Base-by-base conservation (phyloP, 2,329 filamentous ascomycete species). In the Beauveria brongniartii region DNA sequence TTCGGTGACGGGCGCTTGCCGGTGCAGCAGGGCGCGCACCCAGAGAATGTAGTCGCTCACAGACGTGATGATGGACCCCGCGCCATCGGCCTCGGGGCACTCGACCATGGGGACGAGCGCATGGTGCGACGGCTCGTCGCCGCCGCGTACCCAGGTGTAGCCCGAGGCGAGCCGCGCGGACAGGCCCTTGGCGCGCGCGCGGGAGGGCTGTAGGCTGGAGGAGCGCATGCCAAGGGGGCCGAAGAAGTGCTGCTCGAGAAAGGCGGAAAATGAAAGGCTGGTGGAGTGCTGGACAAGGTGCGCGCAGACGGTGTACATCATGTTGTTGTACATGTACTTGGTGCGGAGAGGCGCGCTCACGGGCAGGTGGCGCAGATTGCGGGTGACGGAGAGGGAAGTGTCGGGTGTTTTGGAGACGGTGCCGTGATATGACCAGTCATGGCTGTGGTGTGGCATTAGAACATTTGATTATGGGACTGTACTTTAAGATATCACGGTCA, bases 11-110 rank as follows among this genome's bases (percentile, higher is more conserved):
- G 68, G 70, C 0, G 54, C 62, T 20, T 68, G 55, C 0, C 44
- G 61, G 48, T 69, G 66, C 61, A 72, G 63, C 40, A 72, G 51
- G 0, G 69, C 69, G 40, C 65, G 64, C 51, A 72, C 63, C 59
- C 65, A 72, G 55, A 67, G 70, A 60, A 70, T 60, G 50, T 68
- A 69, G 54, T 72, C 70, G 22, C 66, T 67, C 8, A 63, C 68
- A 5, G 65, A 71, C 1, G 70, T 64, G 10, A 71, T 56, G 5
- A 72, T 61, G 1, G 67, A 70, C 2, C 70, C 69, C 0, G 71
- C 70, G 0, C 70, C 71, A 51, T 72, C 67, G 1, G 63, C 67
- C 55, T 72, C 71, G 0, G 66, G 67, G 5, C 62, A 63, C 24
- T 69, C 58, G 1, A 52, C 46, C 20, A 47, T 30, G 54, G 18